Evolutionary conservation across 768 basidiomycete genomes (phyloP).

Genomic region (Arthromyces matolae): DNA sequence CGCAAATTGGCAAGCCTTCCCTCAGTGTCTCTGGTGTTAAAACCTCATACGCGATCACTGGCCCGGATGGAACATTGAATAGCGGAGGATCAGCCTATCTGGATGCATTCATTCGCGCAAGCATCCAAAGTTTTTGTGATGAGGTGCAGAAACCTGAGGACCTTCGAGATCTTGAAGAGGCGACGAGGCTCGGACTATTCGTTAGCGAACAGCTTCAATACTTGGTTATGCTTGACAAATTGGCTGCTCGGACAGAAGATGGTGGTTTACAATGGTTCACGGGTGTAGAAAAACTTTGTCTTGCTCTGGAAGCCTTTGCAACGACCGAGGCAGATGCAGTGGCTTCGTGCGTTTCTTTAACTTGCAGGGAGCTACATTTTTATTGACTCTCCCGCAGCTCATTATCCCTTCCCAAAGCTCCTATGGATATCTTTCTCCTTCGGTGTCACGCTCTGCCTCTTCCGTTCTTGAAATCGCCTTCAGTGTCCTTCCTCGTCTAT

Average conservation of each 20-base stretch:
- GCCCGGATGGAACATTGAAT: conserved; percentile 36
- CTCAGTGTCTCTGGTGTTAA: conserved; percentile 57
- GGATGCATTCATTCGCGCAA: conserved; percentile 58
- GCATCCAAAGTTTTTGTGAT: conserved; percentile 52
- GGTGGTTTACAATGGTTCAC: conserved; percentile 75
- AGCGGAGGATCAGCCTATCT: conserved; percentile 51
- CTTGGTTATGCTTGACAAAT: conserved; percentile 66
- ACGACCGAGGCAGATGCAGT: conserved; percentile 49
- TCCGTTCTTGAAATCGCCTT: conserved; percentile 66
- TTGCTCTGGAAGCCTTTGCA: conserved; percentile 46
- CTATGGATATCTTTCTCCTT: conserved; percentile 70
- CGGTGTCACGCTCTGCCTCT: conserved; percentile 66
- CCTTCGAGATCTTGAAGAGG: conserved; percentile 48
- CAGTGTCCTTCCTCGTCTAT: conserved; percentile 68
- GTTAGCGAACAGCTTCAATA: conserved; percentile 60
- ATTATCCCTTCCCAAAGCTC: conserved; percentile 35
- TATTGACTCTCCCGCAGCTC: conserved; percentile 37
- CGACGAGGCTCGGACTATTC: conserved; percentile 42
- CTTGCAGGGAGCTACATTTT: neutral
- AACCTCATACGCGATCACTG: conserved; percentile 65
- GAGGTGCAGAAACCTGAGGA: conserved; percentile 57
- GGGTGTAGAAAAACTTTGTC: conserved; percentile 53
- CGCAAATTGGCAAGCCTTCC: conserved; percentile 31
- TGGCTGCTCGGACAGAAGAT: conserved; percentile 59
- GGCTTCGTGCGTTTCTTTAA: conserved; percentile 42